Conservation (phyloP, 148 eudicot species). For the Persicaria tinctoria region DNA sequence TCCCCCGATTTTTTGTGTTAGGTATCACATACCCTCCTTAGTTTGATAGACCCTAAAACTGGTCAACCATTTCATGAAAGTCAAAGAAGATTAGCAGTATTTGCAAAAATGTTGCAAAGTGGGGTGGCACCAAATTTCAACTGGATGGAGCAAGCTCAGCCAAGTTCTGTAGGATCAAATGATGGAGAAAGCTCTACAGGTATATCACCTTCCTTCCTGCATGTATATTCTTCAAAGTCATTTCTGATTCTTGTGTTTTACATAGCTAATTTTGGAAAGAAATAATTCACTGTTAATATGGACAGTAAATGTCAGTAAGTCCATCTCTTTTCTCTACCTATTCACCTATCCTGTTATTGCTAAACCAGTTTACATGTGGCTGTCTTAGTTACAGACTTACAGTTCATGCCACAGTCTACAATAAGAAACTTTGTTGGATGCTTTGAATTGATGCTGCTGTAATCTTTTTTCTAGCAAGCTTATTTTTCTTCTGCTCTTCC, state of each 20-base stretch:
- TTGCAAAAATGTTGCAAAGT: constrained; percentile 77
- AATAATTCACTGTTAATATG: background rate
- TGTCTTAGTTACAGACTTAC: background rate
- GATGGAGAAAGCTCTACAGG: constrained; percentile 39
- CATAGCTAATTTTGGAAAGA: background rate
- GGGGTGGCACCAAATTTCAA: constrained; percentile 60
- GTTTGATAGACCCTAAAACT: constrained; percentile 62
- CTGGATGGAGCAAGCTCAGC: constrained; percentile 36
- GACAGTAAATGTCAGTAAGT: background rate
- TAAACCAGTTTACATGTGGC: background rate
- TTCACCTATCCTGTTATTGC: background rate
- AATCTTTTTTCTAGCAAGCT: background rate
- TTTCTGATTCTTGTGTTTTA: constrained; percentile 4
- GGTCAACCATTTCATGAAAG: constrained; percentile 55
- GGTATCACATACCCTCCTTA: constrained; percentile 94
- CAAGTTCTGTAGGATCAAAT: constrained; percentile 21
- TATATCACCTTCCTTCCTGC: constrained; percentile 21
- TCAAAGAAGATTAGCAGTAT: constrained; percentile 58
- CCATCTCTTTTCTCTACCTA: background rate
- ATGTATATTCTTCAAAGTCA: background rate
- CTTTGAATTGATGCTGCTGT: background rate
- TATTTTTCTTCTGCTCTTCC: background rate
- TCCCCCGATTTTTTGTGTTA: constrained; percentile 22
- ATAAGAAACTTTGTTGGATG: background rate
- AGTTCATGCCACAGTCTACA: background rate